Conservation (phyloP, 2,329 filamentous ascomycete genomes). For the Exophiala dermatitidis region DNA sequence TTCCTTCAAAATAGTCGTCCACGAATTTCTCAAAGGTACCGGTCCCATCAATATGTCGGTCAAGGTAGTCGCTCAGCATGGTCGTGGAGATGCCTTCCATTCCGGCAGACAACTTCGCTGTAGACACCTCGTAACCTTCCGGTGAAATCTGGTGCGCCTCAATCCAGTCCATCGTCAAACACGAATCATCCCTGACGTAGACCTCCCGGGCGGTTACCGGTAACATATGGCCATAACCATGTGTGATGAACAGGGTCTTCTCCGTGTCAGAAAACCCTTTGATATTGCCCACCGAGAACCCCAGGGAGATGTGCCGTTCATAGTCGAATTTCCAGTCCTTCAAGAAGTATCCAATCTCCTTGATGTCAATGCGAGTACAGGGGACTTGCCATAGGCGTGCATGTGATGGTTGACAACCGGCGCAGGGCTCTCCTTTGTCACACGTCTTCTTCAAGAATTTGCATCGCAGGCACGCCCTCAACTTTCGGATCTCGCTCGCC, state of each 20-base stretch:
- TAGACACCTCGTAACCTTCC: slow-evolving; percentile 75
- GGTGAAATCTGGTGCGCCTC: slow-evolving; percentile 66
- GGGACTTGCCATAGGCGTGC: slow-evolving; percentile 95
- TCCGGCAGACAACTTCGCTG: slow-evolving; percentile 80
- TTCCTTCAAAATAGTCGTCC: slow-evolving; percentile 92
- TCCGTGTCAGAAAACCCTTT: slow-evolving; percentile 66
- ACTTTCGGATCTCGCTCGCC: slow-evolving; percentile 91
- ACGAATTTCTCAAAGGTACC: slow-evolving; percentile 88
- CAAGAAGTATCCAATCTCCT: slow-evolving; percentile 97
- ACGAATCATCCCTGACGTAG: slow-evolving; percentile 82
- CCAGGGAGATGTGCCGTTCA: slow-evolving; percentile 77
- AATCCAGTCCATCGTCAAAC: slow-evolving; percentile 89
- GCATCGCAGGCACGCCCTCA: slow-evolving; percentile 87
- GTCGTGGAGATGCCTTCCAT: slow-evolving; percentile 77
- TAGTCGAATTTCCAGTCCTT: slow-evolving; percentile 99
- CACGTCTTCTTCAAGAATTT: slow-evolving; percentile 99
- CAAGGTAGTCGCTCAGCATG: slow-evolving; percentile 82
- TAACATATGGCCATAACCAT: slow-evolving; percentile 88
- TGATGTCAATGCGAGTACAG: slow-evolving; percentile 96
- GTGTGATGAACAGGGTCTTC: slow-evolving; percentile 79
- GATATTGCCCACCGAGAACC: slow-evolving; percentile 89
- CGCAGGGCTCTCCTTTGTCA: slow-evolving; percentile 93
- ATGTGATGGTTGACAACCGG: slow-evolving; percentile 90
- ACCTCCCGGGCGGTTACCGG: slow-evolving; percentile 92
- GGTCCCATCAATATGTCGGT: slow-evolving; percentile 88